Base-by-base conservation (phyloP, 2,329 filamentous ascomycete species). In the Pseudogymnoascus sp. region DNA sequence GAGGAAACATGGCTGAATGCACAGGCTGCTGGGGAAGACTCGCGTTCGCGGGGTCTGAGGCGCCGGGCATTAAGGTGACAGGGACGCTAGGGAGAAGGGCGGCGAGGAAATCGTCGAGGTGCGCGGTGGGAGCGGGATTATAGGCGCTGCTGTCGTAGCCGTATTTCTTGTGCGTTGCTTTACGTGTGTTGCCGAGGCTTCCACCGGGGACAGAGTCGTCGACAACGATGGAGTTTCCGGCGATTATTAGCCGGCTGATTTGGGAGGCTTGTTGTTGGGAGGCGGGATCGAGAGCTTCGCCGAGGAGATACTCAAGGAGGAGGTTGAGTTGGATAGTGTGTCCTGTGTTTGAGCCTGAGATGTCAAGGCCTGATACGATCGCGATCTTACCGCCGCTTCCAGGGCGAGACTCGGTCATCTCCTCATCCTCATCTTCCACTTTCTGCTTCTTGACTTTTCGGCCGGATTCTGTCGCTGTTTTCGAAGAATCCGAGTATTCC, bases 1-100 rank as follows among this genome's bases (percentile, higher is more conserved):
- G 81, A 0, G 91, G 89, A 70, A 99, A 95, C 84, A 99, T 91
- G 65, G 95, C 93, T 4, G 90, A 81, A 75, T 99, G 95, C 60
- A 99, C 89, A 1, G 91, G 89, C 74, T 97, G 95, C 72, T 99
- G 95, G 0, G 95, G 95, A 28, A 96, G 85, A 66, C 90, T 89
- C 61, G 90, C 86, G 72, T 96, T 96, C 60, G 95, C 92, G 0
- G 95, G 93, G 74, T 99, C 96, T 34, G 84, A 82, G 14, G 83
- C 84, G 14, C 95, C 95, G 0, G 96, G 91, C 66, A 99, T 83
- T 16, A 99, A 79, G 0, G 95, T 99, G 62, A 99, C 81, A 3
- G 95, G 93, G 25, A 99, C 85, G 14, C 88, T 89, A 1, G 93
- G 92, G 2, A 99, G 84, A 11, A 99, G 80, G 56, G 89, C 83